phyloP scores from a whole-genome alignment of 257 asterid species.

The Ilex asprella region DNA sequence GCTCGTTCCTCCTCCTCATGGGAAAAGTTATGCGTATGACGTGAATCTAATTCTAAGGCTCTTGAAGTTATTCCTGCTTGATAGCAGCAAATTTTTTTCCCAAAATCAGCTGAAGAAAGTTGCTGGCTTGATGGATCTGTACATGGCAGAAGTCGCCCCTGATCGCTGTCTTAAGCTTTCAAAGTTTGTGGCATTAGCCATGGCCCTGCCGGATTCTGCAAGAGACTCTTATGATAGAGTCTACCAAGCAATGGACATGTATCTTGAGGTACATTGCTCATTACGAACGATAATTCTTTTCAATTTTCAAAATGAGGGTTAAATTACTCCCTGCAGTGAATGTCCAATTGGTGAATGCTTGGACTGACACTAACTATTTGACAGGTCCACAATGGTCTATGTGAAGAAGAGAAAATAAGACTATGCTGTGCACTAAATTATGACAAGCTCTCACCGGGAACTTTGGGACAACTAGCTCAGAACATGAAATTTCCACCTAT shows the following conservation, averaged over 20 bases:
- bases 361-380: background rate
- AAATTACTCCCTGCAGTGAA: no score
- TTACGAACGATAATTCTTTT: background rate
- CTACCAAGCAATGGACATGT: conserved; percentile 39
- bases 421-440: conserved; percentile 33
- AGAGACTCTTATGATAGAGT: conserved; percentile 47
- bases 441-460: conserved; percentile 36
- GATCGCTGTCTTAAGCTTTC: conserved; percentile 40
- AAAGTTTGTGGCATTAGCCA: conserved; percentile 38
- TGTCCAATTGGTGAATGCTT: no score
- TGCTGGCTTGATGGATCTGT: conserved; percentile 40
- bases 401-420: conserved; percentile 41
- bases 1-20: conserved; percentile 30
- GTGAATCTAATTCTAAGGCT: conserved; percentile 37
- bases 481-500: conserved; percentile 34
- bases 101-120: conserved; percentile 37
- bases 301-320: no score
- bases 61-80: conserved; percentile 24
- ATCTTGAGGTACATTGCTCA: conserved; percentile 36
- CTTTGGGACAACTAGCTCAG: conserved; percentile 17
- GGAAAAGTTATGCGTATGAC: conserved; percentile 32
- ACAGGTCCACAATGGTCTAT: conserved; percentile 37
- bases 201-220: conserved; percentile 37
- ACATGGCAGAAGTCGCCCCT: conserved; percentile 57
- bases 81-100: background rate